phyloP scores from a whole-genome alignment of 805 yeast species.

The Cyberlindnera lachancei region DNA sequence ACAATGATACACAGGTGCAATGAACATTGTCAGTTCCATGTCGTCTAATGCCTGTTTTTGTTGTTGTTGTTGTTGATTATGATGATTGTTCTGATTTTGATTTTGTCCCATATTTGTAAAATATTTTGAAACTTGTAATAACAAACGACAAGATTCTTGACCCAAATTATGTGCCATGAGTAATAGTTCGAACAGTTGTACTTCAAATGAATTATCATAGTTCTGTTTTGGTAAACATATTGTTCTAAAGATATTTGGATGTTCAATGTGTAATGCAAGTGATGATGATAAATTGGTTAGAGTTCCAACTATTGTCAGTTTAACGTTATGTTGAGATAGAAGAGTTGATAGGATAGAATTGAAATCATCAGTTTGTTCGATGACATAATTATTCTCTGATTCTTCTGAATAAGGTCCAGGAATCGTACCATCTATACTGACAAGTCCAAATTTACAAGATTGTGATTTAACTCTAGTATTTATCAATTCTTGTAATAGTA shows the following conservation, averaged over 20 bases:
- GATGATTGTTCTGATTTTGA: too few relatives aligned
- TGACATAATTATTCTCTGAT: slow-evolving; percentile 1
- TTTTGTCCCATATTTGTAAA: too few relatives aligned
- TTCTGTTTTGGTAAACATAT: slow-evolving; percentile 35
- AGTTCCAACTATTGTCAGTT: slow-evolving; percentile 31
- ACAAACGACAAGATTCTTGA: slow-evolving; percentile 32
- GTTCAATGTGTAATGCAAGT: slow-evolving; percentile 42
- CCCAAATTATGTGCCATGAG: slow-evolving; percentile 46
- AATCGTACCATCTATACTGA: slow-evolving; percentile 31
- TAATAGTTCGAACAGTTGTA: slow-evolving; percentile 36
- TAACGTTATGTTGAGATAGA: slow-evolving; percentile 4
- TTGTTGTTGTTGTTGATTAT: too few relatives aligned
- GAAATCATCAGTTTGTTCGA: slow-evolving; percentile 2
- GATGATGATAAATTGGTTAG: slow-evolving; percentile 41
- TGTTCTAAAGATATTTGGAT: slow-evolving; percentile 51
- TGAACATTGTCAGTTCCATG: slow-evolving; percentile 18
- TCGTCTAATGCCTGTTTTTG: slow-evolving; percentile 18
- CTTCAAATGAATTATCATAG: slow-evolving; percentile 32
- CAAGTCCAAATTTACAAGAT: slow-evolving; percentile 21
- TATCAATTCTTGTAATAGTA: slow-evolving; percentile 39
- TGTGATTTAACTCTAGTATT: slow-evolving; percentile 18
- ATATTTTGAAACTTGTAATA: slow-evolving; percentile 37
- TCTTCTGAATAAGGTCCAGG: slow-evolving; percentile 34
- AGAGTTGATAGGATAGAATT: slow-evolving; percentile 2
- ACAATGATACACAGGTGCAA: slow-evolving; percentile 24